Evolutionary conservation across 2,329 filamentous ascomycete species (phyloP), one percentile per base, ranked within the genome.

Genomic region (Exophiala aquamarina): DNA sequence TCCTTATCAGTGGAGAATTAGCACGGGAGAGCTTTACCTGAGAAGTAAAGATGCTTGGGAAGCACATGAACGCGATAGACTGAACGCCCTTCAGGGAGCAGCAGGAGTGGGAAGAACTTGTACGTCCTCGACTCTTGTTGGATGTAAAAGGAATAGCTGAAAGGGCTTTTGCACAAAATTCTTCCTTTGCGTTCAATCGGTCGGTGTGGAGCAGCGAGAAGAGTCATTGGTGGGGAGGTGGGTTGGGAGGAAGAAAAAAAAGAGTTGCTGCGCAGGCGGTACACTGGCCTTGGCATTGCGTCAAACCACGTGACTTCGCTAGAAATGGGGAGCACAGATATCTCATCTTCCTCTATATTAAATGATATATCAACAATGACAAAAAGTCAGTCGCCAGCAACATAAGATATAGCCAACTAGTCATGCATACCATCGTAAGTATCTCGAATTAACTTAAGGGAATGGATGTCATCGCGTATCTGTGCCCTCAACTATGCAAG

Each of bases 1-100:
- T 42, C 35, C 44, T 50, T 44, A 48, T 49, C 50, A 52, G 49
- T 49, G 43, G 51, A 47, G 49, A 49, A 35, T 39, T 46, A 35
- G 60, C 44, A 36, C 14, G 40, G 31, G 26, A 48, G 43, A 21
- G 40, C 70, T 77, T 55, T 84, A 89, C 86, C 83, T 91, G 87
- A 74, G 86, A 91, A 75, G 87, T 91, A 78, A 89, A 91, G 71
- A 85, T 80, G 72, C 87, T 89, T 48, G 74, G 81, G 78, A 80
- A 84, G 84, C 78, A 85, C 85, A 85, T 84, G 86, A 55, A 57
- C 54, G 54, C 54, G 54, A 57, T 50, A 36, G 39, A 17, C 23
- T 6, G 6, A 26, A 26, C 11, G 33, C 17, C 41, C 33, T 49
- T 44, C 43, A 15, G 26, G n/a, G 44, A 41, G 40, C 47, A 50